phyloP scores from a whole-genome alignment of 1,284 basidiomycete genomes.

The Cryptococcus sp. region DNA sequence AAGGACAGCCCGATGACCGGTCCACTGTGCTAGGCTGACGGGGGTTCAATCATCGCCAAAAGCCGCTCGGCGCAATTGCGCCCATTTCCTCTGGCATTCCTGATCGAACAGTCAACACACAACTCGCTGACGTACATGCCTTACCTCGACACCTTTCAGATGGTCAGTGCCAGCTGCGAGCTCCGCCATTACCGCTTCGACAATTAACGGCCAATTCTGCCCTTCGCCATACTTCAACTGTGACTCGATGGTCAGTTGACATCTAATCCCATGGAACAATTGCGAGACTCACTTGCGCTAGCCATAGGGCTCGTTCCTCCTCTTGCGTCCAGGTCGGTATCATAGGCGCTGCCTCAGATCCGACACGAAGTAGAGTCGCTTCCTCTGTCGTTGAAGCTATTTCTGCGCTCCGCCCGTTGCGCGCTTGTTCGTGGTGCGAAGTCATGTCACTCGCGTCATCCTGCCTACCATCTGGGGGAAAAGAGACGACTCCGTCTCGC shows the following conservation, averaged over 20 bases:
- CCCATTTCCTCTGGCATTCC: constrained; percentile 4
- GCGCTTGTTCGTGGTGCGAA: background rate
- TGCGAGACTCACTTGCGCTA: constrained; percentile 7
- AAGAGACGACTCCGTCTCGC: no score
- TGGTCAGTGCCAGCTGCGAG: background rate
- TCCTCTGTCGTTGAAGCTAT: no score
- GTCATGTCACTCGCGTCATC: background rate
- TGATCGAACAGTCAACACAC: background rate
- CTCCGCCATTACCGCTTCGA: background rate
- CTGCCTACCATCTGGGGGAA: no score
- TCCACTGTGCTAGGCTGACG: no score
- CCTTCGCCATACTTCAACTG: constrained; percentile 7
- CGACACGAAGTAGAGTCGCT: no score
- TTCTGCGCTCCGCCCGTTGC: no score
- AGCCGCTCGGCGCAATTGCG: background rate
- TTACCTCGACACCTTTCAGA: background rate
- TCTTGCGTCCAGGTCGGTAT: background rate
- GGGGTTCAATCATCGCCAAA: background rate
- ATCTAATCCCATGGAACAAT: background rate
- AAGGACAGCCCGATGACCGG: background rate
- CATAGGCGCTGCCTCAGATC: background rate
- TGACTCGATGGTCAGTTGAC: background rate
- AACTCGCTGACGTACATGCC: background rate
- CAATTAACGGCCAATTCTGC: background rate
- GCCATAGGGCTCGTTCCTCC: constrained; percentile 12